Percentiles rank a stretch among this genome's conserved stretches.
Conservation (phyloP, 208 protist genomes). For the Herpetomonas tarakana region DNA sequence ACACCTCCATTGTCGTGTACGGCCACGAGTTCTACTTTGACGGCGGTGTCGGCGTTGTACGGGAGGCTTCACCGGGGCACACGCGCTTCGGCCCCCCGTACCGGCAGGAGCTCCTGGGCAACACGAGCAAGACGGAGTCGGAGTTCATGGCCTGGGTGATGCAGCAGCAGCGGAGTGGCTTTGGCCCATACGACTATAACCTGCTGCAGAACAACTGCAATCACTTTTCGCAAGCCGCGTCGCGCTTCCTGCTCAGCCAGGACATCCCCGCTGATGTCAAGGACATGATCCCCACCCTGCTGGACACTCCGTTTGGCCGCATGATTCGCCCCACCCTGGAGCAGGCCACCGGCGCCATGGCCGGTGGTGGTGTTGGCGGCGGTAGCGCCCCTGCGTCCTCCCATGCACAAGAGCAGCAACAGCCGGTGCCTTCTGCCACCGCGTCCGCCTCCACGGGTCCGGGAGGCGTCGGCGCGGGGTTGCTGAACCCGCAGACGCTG, state of each 20-base stretch:
- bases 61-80: slow-evolving; percentile 28
- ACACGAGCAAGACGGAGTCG: slow-evolving; percentile 45
- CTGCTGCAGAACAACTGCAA: slow-evolving; percentile 93
- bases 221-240: slow-evolving; percentile 88
- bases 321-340: slow-evolving; percentile 83
- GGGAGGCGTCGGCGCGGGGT: slow-evolving; percentile 10
- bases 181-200: slow-evolving; percentile 84
- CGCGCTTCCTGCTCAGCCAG: slow-evolving; percentile 57
- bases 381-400: background rate
- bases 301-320: slow-evolving; percentile 73
- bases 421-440: background rate
- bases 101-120: slow-evolving; percentile 52
- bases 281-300: slow-evolving; percentile 70
- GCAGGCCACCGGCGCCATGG: slow-evolving; percentile 36
- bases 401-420: too few species aligned
- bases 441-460: background rate
- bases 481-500: slow-evolving; percentile 21
- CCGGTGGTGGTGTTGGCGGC: background rate
- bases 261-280: slow-evolving; percentile 72
- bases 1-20: slow-evolving; percentile 93
- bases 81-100: slow-evolving; percentile 84
- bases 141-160: slow-evolving; percentile 60
- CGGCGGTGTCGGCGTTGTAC: slow-evolving; percentile 78
- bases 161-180: slow-evolving; percentile 23
- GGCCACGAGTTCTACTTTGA: slow-evolving; percentile 92